Percentiles rank a stretch among this genome's conserved stretches.
phyloP scores from a whole-genome alignment of 495 filamentous ascomycete genomes.

The Xylaria castorea region DNA sequence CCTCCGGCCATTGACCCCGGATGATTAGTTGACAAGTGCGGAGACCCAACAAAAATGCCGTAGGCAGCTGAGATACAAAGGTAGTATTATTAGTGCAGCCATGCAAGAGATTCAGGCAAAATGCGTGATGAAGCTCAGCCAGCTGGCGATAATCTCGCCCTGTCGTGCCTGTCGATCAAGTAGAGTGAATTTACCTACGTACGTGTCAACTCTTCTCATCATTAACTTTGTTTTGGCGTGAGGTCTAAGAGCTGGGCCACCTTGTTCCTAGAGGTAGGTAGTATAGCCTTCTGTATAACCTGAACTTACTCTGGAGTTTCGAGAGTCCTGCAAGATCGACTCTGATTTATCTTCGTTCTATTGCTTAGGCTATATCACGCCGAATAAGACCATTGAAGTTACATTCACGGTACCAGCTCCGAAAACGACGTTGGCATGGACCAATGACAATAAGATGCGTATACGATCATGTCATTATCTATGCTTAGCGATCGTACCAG shows the following conservation, averaged over 20 bases:
- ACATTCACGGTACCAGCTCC: conserved; percentile 13
- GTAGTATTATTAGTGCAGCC: neutral
- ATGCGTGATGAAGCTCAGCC: neutral
- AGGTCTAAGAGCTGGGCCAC: neutral
- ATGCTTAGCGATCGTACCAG: neutral
- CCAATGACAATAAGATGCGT: neutral
- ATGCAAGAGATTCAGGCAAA: conserved; percentile 25
- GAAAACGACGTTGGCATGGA: neutral
- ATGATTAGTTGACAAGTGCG: neutral
- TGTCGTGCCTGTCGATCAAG: conserved; percentile 20
- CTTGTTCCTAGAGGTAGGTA: neutral
- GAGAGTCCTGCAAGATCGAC: neutral
- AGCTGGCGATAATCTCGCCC: conserved; percentile 12
- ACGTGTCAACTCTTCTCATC: neutral
- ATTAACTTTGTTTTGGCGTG: neutral
- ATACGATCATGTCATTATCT: conserved; percentile 7
- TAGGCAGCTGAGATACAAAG: conserved; percentile 6
- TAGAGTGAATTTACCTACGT: neutral
- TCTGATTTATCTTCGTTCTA: neutral
- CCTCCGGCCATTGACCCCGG: neutral
- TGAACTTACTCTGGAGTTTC: neutral
- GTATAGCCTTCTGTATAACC: neutral
- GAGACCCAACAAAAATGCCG: neutral
- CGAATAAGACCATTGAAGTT: conserved; percentile 4
- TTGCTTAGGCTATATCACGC: conserved; percentile 23